These are phyloP conservation scores for Eucalyptus melliodora DNA, from an alignment of 345 rosid species.

Conservation along the genomic window DNA sequence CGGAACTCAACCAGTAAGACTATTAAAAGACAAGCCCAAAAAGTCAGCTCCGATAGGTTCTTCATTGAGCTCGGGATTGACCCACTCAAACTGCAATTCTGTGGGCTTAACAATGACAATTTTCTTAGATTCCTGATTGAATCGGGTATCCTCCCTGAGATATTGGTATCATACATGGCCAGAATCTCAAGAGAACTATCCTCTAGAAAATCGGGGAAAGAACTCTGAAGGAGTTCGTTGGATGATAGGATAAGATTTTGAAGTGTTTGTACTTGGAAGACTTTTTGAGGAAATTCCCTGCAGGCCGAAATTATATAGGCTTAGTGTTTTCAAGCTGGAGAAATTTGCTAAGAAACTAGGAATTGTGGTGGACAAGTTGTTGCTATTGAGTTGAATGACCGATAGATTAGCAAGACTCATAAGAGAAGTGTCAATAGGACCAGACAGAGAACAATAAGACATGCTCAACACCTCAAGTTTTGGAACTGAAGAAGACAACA, in stretches of 20 bases:
- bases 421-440: too few species aligned
- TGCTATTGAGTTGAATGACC: rapidly evolving
- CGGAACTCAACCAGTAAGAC: constrained; percentile 18
- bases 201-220: too few species aligned
- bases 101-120: background rate
- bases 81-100: background rate
- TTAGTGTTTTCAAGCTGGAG: too few species aligned
- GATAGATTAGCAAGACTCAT: too few species aligned
- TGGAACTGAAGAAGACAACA: too few species aligned
- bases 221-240: too few species aligned
- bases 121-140: constrained; percentile 8
- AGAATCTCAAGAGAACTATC: too few species aligned
- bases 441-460: rapidly evolving
- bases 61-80: background rate
- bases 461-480: too few species aligned
- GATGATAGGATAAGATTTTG: rapidly evolving
- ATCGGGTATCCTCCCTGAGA: constrained; percentile 6
- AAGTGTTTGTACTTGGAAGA: too few species aligned
- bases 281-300: too few species aligned
- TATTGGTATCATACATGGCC: rapidly evolving
- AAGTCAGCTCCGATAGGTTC: background rate
- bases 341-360: too few species aligned
- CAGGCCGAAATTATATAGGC: rapidly evolving
- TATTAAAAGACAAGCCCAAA: constrained; percentile 10
- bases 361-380: too few species aligned